These are phyloP conservation scores for Russula sp. DNA, from an alignment of 768 basidiomycete genomes.

Conservation along the genomic window DNA sequence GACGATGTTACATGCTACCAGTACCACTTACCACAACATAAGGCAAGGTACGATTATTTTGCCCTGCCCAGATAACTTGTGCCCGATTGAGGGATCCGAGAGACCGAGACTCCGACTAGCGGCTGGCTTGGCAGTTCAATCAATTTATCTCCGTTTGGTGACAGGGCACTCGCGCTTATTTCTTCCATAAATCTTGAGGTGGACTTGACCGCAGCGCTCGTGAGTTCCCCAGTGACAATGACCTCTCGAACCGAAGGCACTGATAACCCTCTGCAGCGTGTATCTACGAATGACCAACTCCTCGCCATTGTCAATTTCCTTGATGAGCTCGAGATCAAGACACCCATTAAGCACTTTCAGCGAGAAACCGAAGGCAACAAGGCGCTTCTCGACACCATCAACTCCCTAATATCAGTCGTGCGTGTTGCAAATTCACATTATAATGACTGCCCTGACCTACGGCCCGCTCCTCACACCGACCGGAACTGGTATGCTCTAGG, in stretches of 20 bases:
- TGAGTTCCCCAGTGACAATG: background rate
- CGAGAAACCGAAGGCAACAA: constrained; percentile 9
- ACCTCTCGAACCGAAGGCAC: background rate
- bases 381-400: constrained; percentile 18
- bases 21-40: too few species aligned
- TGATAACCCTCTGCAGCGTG: background rate
- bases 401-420: constrained; percentile 14
- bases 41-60: too few species aligned
- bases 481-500: background rate
- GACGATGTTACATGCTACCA: too few species aligned
- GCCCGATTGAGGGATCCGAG: too few species aligned
- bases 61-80: too few species aligned
- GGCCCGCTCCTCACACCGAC: background rate
- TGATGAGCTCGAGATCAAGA: constrained; percentile 7
- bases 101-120: too few species aligned
- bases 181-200: background rate
- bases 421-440: background rate
- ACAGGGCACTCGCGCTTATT: background rate
- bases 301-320: constrained; percentile 3
- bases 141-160: background rate
- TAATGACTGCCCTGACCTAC: background rate
- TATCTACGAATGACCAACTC: constrained; percentile 3
- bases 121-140: background rate
- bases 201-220: background rate
- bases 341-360: background rate